These are phyloP conservation scores for Flaveria robusta DNA, from an alignment of 129 eudicot genomes.

Conservation along the genomic window DNA sequence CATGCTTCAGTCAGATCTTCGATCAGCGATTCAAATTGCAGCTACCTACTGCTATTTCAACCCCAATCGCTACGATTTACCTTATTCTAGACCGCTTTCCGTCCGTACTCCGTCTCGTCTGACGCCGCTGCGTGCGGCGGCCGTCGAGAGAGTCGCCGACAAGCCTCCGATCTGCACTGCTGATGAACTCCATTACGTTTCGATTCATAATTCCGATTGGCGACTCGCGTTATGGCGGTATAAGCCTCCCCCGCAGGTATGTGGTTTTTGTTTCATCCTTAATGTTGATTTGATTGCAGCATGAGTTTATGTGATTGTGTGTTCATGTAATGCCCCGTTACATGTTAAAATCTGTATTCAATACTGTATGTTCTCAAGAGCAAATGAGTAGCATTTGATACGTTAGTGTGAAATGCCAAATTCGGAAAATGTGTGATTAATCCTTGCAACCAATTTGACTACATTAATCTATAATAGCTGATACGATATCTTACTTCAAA, in stretches of 20 bases:
- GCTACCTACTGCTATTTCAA: constrained; percentile 42
- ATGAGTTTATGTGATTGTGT: background rate
- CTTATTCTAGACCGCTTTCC: constrained; percentile 23
- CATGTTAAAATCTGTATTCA: background rate
- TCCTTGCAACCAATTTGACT: background rate
- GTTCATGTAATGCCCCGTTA: background rate
- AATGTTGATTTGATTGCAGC: background rate
- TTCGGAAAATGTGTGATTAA: background rate
- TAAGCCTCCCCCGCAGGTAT: constrained; percentile 62
- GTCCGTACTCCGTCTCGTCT: constrained; percentile 37
- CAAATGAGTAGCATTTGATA: background rate
- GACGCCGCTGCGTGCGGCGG: constrained; percentile 15
- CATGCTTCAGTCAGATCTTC: constrained; percentile 41
- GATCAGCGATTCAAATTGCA: constrained; percentile 52
- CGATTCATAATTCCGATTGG: constrained; percentile 65
- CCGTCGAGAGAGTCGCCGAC: constrained; percentile 24
- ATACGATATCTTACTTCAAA: too few relatives aligned
- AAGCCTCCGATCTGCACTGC: constrained; percentile 79
- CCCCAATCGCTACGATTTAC: constrained; percentile 33
- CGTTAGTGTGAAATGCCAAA: background rate
- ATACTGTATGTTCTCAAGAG: constrained; percentile 13
- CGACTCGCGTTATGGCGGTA: constrained; percentile 86
- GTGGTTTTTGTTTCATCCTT: background rate
- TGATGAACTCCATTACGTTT: constrained; percentile 80
- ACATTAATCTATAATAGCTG: background rate